phyloP scores from a whole-genome alignment of 2,329 filamentous ascomycete genomes.

The Mycocentrospora acerina region DNA sequence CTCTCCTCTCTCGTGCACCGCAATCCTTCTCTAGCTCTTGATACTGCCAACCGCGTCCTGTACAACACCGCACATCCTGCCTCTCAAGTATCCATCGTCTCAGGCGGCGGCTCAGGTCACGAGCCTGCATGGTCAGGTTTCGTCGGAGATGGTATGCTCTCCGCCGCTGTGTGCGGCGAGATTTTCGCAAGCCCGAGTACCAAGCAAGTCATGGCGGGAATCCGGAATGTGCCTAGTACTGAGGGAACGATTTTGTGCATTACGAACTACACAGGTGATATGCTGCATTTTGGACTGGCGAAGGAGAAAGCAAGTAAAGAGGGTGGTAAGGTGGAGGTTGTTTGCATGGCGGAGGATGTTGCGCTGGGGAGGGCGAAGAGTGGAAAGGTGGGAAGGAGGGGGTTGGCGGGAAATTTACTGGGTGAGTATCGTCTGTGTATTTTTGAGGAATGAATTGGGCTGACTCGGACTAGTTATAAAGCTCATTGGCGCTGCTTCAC shows the following conservation, averaged over 20 bases:
- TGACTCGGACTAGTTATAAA: conserved; percentile 45
- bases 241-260: conserved; percentile 52
- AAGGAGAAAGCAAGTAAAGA: conserved; percentile 49
- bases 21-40: conserved; percentile 47
- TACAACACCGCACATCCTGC: conserved; percentile 48
- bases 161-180: conserved; percentile 51
- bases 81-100: conserved; percentile 49
- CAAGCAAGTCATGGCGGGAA: conserved; percentile 53
- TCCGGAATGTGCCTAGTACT: conserved; percentile 48
- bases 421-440: conserved; percentile 21
- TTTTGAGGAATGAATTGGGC: not conserved
- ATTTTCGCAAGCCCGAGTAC: conserved; percentile 52
- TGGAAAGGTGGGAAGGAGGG: conserved; percentile 51
- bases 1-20: conserved; percentile 50
- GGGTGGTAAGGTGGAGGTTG: conserved; percentile 49
- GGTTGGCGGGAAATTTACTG: conserved; percentile 53
- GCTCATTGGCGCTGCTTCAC: conserved; percentile 49
- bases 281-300: conserved; percentile 53
- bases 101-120: conserved; percentile 51
- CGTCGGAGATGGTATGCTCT: conserved; percentile 52
- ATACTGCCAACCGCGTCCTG: conserved; percentile 51
- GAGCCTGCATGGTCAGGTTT: conserved; percentile 54
- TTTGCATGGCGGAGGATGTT: conserved; percentile 54
- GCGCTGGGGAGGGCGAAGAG: conserved; percentile 52
- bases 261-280: conserved; percentile 54